Evolutionary conservation across 2,329 filamentous ascomycete species (phyloP), one percentile per base, ranked within the genome.

Genomic region (Colletotrichum incanum): DNA sequence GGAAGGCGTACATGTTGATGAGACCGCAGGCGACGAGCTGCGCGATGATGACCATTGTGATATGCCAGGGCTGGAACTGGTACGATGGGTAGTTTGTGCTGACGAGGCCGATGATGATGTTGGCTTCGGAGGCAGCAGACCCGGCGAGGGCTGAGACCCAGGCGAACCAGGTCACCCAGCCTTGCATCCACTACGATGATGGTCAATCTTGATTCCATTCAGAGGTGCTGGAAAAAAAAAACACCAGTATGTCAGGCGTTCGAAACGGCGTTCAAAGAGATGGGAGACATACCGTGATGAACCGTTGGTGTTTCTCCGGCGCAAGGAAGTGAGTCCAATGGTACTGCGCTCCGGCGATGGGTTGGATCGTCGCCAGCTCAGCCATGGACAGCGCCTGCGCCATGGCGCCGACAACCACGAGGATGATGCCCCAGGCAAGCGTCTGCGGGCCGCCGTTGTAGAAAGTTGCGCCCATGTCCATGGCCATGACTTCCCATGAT

Each of bases 331-430:
- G 59, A 37, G 69, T 72, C 75, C 74, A 76, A 62, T 76, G 74
- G 37, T 76, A 76, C 56, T 76, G 75, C 3, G 75, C 74, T 11
- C 75, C 75, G 18, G 75, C 75, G 47, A 76, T 76, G 16, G 75
- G 75, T 1, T 73, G 73, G n/a, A 76, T 76, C 43, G 74, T 72
- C 11, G 75, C 69, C n/a, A 76, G 74, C 49, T 76, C 75, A 1
- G 75, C 75, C 75, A 76, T 76, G 49, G 69, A 72, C 2, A 72
- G 37, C 5, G 69, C 69, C 65, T 72, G 65, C 3, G 69, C 59
- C 69, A 72, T 72, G 2, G 69, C 69, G 18, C 69, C 69, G 26
- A 72, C 58, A 37, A 72, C 69, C 7, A 72, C 69, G 37, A 72
- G 58, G 16, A 72, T 43, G 9, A 72, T 72, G 5, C 69, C 69